Base-by-base conservation (phyloP, 345 rosid genomes). In the Ceriops zippeliana region DNA sequence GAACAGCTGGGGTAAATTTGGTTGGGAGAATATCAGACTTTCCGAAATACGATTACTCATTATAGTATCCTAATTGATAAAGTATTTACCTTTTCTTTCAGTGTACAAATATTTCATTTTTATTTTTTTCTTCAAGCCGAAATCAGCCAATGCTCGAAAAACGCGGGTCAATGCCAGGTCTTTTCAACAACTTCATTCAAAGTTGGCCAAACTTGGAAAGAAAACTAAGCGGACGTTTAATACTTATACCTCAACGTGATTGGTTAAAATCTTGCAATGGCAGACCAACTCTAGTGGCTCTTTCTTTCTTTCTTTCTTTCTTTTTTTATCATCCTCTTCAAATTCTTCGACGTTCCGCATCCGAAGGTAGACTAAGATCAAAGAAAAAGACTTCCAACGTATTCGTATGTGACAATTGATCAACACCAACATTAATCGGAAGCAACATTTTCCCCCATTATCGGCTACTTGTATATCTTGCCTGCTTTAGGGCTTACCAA, bases 281-380 rank as follows among this genome's bases (percentile, higher is more conserved):
- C 81, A 79, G 87, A 83, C 87, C 79, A 78, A 78, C 66, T 20
- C 38, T 61, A 76, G 87, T 81, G 84, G 82, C 7, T 27, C 20
- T 49, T 42, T 15, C 10, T 52, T 63, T 64, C 28, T 1, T n/a
- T n/a, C n/a, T n/a, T n/a, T n/a, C n/a, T n/a, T n/a, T n/a, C n/a
- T 28, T 16, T 52, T 52, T 31, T 31, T 42, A 2, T 42, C 15
- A 3, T 42, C 17, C 1, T 20, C 2, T 52, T 64, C 73, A 51
- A 74, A 73, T 77, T 63, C 72, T 69, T 49, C 34, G 24, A 22
- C 37, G 46, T 66, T 60, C 64, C 76, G 62, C 78, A 57, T 73
- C 73, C 73, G 31, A 69, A 76, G 65, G 59, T 72, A 61, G 75
- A 75, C 78, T 51, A 37, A 42, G 51, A 66, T 10, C 72, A 17